Percentiles rank a stretch among this genome's conserved stretches.
These are phyloP conservation scores for Oxytropis ochrocephala DNA, from an alignment of 306 rosid genomes.

Conservation along the genomic window DNA sequence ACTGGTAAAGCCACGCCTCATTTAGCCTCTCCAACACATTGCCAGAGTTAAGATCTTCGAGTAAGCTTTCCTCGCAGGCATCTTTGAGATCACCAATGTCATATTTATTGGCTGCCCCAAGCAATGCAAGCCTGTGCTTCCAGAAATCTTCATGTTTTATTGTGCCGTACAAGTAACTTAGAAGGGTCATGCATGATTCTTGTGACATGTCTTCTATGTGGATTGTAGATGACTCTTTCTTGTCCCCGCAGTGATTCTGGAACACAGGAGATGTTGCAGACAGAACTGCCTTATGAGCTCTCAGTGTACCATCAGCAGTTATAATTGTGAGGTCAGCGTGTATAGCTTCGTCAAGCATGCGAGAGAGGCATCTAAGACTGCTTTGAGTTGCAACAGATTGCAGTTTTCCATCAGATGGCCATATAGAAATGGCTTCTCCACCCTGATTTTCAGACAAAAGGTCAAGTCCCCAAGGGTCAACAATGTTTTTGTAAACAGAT, in stretches of 20 bases:
- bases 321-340: conserved; percentile 58
- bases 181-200: conserved; percentile 52
- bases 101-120: conserved; percentile 63
- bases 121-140: conserved; percentile 67
- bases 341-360: conserved; percentile 68
- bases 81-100: conserved; percentile 51
- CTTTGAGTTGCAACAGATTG: conserved; percentile 49
- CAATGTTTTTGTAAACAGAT: no score
- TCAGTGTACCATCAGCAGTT: conserved; percentile 47
- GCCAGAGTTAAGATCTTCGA: conserved; percentile 63
- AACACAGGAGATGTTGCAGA: conserved; percentile 60
- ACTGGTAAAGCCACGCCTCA: conserved; percentile 63
- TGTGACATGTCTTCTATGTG: conserved; percentile 61
- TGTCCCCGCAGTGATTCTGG: conserved; percentile 39
- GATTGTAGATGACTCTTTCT: conserved; percentile 52
- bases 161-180: conserved; percentile 63
- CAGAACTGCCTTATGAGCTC: conserved; percentile 65
- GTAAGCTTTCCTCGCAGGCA: conserved; percentile 70
- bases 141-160: conserved; percentile 68
- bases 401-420: conserved; percentile 55
- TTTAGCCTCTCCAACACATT: conserved; percentile 71
- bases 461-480: not conserved
- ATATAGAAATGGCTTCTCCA: conserved; percentile 50
- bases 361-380: conserved; percentile 57
- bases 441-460: conserved; percentile 26